A percentile compares a stretch with the other conserved stretches of the same genome.
Conservation (phyloP, 1,284 basidiomycete genomes). For the Leccinum proliferum region DNA sequence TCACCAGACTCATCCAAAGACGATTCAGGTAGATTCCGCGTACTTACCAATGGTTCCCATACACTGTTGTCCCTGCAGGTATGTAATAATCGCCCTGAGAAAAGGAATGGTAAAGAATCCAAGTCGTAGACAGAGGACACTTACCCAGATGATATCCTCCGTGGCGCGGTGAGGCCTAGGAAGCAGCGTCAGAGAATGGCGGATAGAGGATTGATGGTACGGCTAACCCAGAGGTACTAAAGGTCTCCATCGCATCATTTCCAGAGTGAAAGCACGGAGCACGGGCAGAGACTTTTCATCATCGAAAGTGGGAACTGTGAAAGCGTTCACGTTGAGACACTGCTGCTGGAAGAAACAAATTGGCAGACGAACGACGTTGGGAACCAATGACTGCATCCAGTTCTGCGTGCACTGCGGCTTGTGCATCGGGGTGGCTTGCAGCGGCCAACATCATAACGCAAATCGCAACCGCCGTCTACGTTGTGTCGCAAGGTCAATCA, state of each 20-base stretch:
- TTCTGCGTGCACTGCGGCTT: constrained; percentile 12
- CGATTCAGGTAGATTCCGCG: background rate
- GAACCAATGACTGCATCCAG: constrained; percentile 10
- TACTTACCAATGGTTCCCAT: constrained; percentile 10
- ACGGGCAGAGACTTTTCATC: constrained; percentile 6
- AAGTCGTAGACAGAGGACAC: background rate
- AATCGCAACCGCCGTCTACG: constrained; percentile 2
- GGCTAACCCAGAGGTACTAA: constrained; percentile 3
- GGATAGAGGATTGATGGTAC: background rate
- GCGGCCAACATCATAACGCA: constrained; percentile 3
- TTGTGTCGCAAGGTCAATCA: background rate
- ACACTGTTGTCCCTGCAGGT: constrained; percentile 10
- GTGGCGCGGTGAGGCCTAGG: constrained; percentile 10
- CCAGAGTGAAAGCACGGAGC: constrained; percentile 12
- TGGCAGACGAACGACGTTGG: constrained; percentile 3
- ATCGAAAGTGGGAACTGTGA: constrained; percentile 9
- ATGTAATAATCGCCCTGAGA: constrained; percentile 10
- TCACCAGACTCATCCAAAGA: background rate
- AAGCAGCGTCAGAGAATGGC: background rate
- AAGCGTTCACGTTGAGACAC: background rate
- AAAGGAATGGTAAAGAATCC: background rate
- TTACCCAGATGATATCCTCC: constrained; percentile 12
- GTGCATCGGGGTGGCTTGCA: constrained; percentile 7
- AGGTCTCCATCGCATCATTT: constrained; percentile 12
- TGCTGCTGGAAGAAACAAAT: background rate